Conservation (phyloP, 305 asterid species). For the Ajuga reptans region DNA sequence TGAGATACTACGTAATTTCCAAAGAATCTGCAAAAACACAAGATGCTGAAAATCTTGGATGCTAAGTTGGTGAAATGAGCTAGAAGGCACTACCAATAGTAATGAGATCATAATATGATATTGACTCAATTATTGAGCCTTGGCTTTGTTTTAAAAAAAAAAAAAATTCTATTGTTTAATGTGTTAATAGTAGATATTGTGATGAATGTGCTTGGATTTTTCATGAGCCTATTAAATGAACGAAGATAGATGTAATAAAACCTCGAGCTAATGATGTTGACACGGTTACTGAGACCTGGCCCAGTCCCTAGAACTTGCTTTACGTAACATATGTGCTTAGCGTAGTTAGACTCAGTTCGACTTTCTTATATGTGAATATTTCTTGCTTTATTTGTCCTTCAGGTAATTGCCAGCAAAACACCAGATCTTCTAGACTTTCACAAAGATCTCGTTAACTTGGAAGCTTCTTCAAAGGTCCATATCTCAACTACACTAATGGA, state of each 20-base stretch:
- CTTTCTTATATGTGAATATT: background rate
- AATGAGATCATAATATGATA: background rate
- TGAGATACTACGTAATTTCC: background rate
- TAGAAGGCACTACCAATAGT: background rate
- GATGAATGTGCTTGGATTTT: background rate
- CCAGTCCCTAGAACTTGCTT: background rate
- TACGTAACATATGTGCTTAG: background rate
- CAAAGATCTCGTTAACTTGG: constrained; percentile 63
- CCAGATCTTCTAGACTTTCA: constrained; percentile 75
- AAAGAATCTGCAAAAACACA: background rate
- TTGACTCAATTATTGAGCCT: background rate
- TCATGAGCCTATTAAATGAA: background rate
- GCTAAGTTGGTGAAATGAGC: background rate
- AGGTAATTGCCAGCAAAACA: constrained; percentile 66
- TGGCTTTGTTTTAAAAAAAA: background rate
- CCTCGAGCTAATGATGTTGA: background rate
- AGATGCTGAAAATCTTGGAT: background rate
- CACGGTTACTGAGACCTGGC: too few relatives aligned
- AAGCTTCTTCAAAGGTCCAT: constrained; percentile 83
- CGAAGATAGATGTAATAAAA: background rate
- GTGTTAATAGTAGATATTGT: background rate
- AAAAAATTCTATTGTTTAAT: background rate
- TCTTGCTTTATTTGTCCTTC: constrained; percentile 21
- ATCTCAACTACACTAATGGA: constrained; percentile 18
- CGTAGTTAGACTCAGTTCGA: background rate